Conservation (phyloP, 805 yeast genomes). For the Starmerella scarabaei region DNA sequence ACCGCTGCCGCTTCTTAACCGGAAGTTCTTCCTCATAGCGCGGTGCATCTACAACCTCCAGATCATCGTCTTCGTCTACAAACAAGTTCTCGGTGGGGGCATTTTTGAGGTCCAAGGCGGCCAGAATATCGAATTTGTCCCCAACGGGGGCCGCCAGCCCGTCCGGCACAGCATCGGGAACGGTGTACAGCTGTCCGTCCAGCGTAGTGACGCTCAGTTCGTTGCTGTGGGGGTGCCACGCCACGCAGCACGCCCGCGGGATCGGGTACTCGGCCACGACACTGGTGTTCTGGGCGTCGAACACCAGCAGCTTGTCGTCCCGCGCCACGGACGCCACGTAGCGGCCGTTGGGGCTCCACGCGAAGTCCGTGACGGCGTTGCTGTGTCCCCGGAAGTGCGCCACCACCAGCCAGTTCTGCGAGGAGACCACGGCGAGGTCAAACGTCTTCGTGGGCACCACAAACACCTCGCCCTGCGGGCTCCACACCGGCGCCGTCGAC, state of each 20-base stretch:
- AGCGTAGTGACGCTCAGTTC: constrained; percentile 24
- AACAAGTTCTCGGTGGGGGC: constrained; percentile 23
- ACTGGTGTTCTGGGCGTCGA: constrained; percentile 35
- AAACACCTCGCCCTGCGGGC: constrained; percentile 51
- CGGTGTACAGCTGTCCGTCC: constrained; percentile 25
- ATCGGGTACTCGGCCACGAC: constrained; percentile 28
- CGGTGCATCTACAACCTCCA: not conserved
- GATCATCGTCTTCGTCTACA: constrained; percentile 51
- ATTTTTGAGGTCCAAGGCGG: not conserved
- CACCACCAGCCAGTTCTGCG: constrained; percentile 21
- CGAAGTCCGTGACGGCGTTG: constrained; percentile 36
- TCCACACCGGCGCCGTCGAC: constrained; percentile 54
- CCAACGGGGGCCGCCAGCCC: constrained; percentile 22
- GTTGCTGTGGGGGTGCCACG: constrained; percentile 32
- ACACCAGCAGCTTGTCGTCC: constrained; percentile 40
- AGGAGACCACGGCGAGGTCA: constrained; percentile 23
- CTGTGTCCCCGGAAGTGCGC: constrained; percentile 21
- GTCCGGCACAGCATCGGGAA: constrained; percentile 9
- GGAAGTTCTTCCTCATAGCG: not conserved
- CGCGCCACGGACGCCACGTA: constrained; percentile 41
- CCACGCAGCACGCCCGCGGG: constrained; percentile 17
- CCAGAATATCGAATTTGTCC: constrained; percentile 16
- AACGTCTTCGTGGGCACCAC: constrained; percentile 47
- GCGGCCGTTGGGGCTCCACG: constrained; percentile 50
- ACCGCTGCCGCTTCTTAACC: not conserved